Evolutionary conservation across 208 protist genomes (phyloP).

Genomic region (Leishmania martiniquensis): DNA sequence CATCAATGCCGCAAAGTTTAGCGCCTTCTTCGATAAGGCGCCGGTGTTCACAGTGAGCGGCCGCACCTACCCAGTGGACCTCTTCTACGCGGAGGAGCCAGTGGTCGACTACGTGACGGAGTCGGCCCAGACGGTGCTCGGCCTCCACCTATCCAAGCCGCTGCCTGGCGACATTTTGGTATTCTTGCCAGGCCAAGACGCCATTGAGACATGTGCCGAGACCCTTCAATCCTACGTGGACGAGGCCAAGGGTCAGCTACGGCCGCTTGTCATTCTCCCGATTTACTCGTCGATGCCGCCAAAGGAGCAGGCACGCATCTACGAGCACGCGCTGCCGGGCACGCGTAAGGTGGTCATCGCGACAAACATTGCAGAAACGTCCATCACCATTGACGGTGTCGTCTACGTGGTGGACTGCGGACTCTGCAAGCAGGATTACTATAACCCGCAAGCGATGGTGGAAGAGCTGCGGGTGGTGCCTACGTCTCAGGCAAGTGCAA

Average conservation of each 20-base stretch:
- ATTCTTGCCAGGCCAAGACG: slow-evolving; percentile 99
- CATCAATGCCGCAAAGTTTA: slow-evolving; percentile 98
- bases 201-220: slow-evolving; percentile 94
- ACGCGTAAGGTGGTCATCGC: slow-evolving; percentile 97
- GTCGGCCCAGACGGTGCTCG: slow-evolving; percentile 94
- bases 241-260: slow-evolving; percentile 61
- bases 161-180: slow-evolving; percentile 99
- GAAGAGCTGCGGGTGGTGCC: slow-evolving; percentile 96
- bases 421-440: slow-evolving; percentile 98
- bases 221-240: slow-evolving; percentile 60
- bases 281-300: slow-evolving; percentile 98
- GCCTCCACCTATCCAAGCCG: slow-evolving; percentile 88
- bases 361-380: slow-evolving; percentile 99
- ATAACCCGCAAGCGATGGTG: slow-evolving; percentile 97
- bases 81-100: slow-evolving; percentile 93
- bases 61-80: slow-evolving; percentile 97
- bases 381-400: slow-evolving; percentile 99
- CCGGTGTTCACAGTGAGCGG: slow-evolving; percentile 96
- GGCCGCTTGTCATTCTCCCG: slow-evolving; percentile 95
- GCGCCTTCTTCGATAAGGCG: slow-evolving; percentile 96
- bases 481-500: slow-evolving; percentile 96
- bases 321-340: slow-evolving; percentile 93
- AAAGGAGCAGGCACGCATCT: slow-evolving; percentile 98
- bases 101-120: slow-evolving; percentile 98
- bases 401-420: slow-evolving; percentile 99